A percentile compares a stretch with the other conserved stretches of the same genome.
phyloP scores from a whole-genome alignment of 345 rosid genomes.

The Excoecaria cochinchinensis region DNA sequence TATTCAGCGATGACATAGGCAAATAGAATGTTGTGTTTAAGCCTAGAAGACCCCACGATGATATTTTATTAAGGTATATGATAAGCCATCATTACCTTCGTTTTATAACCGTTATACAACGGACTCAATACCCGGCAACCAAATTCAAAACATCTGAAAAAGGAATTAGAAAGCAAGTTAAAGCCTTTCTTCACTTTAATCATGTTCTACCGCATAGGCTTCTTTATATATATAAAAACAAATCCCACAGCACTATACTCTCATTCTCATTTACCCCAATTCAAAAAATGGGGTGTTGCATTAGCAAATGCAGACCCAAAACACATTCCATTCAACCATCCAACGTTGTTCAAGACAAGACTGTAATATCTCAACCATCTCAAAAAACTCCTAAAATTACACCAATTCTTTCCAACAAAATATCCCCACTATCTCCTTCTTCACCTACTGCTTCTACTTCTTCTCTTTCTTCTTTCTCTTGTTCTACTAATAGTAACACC shows the following conservation, averaged over 20 bases:
- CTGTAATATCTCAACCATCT: slow-evolving; percentile 29
- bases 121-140: slow-evolving; percentile 42
- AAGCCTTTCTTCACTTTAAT: slow-evolving; percentile 4
- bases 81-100: background rate
- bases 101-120: slow-evolving; percentile 46
- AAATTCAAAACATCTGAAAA: slow-evolving; percentile 46
- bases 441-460: background rate
- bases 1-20: too few species aligned
- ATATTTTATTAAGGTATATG: too few species aligned
- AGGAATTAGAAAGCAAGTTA: slow-evolving; percentile 1
- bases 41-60: too few species aligned
- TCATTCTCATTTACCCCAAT: background rate
- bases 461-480: background rate
- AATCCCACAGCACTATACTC: background rate
- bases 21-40: too few species aligned
- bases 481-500: too few species aligned
- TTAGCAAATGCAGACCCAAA: slow-evolving; percentile 64
- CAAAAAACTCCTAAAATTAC: background rate
- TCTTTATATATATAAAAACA: slow-evolving; percentile 4
- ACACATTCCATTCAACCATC: slow-evolving; percentile 36
- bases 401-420: background rate
- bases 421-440: too few species aligned
- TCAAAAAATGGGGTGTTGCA: slow-evolving; percentile 71
- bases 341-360: slow-evolving; percentile 57
- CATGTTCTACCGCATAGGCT: slow-evolving; percentile 14